These are phyloP conservation scores for Clavispora asparagi DNA, from an alignment of 805 yeast species.

Conservation along the genomic window DNA sequence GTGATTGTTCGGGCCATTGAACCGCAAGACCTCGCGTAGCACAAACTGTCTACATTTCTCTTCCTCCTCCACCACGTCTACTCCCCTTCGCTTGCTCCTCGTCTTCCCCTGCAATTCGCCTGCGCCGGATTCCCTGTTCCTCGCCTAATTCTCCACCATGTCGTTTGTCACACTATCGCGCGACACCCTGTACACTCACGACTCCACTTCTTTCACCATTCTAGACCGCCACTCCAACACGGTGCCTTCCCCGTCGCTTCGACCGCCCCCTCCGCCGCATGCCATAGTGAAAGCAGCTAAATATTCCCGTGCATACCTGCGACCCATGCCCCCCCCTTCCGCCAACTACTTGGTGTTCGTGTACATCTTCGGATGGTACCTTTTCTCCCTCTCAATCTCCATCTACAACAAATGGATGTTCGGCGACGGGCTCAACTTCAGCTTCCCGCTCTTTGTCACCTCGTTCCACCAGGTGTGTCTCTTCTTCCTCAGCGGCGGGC, in stretches of 20 bases:
- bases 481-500: conserved; percentile 45
- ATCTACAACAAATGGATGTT: conserved; percentile 98
- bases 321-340: background rate
- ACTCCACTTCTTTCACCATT: background rate
- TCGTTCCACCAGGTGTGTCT: conserved; percentile 77
- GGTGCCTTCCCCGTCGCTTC: background rate
- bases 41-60: too few relatives aligned
- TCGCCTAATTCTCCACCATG: too few relatives aligned
- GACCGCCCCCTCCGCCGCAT: background rate
- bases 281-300: background rate
- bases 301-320: background rate
- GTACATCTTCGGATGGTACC: conserved; percentile 59
- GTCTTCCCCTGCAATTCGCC: too few relatives aligned
- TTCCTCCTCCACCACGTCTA: too few relatives aligned
- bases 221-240: background rate
- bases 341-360: conserved; percentile 12
- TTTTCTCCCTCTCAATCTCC: conserved; percentile 63
- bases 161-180: too few relatives aligned
- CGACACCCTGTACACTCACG: background rate
- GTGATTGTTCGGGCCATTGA: too few relatives aligned
- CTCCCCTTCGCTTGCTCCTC: too few relatives aligned
- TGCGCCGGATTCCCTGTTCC: too few relatives aligned
- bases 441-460: conserved; percentile 81
- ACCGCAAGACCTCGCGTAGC: too few relatives aligned
- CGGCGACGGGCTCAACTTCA: conserved; percentile 70